A percentile compares a stretch with the other conserved stretches of the same genome.
Conservation (phyloP, 768 basidiomycete genomes). For the Psilocybe subaeruginosa region DNA sequence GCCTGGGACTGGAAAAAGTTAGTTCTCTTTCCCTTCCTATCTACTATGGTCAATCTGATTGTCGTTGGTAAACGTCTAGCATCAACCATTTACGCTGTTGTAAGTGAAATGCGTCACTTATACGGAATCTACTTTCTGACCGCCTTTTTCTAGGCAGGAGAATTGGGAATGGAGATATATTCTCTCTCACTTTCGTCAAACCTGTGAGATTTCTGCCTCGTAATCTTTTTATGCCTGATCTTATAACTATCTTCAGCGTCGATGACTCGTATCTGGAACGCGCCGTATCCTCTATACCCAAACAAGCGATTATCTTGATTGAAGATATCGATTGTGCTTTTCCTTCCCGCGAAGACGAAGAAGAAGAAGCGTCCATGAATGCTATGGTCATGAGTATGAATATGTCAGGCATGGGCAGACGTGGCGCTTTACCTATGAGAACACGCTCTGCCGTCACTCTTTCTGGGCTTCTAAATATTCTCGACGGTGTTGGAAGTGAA, state of each 20-base stretch:
- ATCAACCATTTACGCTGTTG: constrained; percentile 58
- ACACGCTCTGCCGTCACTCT: constrained; percentile 44
- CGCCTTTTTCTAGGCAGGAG: constrained; percentile 36
- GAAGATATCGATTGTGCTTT: constrained; percentile 69
- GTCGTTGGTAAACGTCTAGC: constrained; percentile 31
- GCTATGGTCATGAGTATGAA: neutral
- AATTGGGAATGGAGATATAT: constrained; percentile 87
- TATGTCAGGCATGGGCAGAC: constrained; percentile 9
- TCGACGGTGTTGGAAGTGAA: constrained; percentile 64
- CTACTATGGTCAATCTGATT: neutral
- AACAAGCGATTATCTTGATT: constrained; percentile 57
- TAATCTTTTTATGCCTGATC: constrained; percentile 4
- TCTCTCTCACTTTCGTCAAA: constrained; percentile 52
- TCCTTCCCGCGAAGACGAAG: constrained; percentile 43
- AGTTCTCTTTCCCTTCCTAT: constrained; percentile 12
- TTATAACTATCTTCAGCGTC: constrained; percentile 33
- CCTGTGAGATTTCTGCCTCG: constrained; percentile 35
- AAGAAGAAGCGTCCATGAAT: neutral
- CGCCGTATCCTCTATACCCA: constrained; percentile 49
- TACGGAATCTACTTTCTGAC: neutral
- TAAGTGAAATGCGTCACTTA: constrained; percentile 51
- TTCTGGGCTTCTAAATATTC: constrained; percentile 57
- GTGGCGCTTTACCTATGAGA: neutral
- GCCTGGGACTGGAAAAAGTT: constrained; percentile 69
- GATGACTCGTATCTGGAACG: constrained; percentile 52